Evolutionary conservation across 2,329 filamentous ascomycete species (phyloP).

Genomic region (Hansfordia pulvinata): DNA sequence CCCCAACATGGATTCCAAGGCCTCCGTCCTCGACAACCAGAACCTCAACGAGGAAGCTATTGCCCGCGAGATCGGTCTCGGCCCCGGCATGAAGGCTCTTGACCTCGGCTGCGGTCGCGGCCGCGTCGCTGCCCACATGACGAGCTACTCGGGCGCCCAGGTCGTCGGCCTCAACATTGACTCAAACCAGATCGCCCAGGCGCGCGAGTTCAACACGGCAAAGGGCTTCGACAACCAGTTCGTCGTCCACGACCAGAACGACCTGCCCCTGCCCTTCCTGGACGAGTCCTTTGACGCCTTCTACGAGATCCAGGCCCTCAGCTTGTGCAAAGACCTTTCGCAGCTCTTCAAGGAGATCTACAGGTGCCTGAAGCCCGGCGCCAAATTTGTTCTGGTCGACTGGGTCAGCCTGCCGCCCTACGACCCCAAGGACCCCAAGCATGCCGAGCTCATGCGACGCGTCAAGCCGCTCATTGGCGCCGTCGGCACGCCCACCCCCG

Average conservation of each 20-base stretch:
- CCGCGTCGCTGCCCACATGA: slow-evolving; percentile 38
- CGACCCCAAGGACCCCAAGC: slow-evolving; percentile 28
- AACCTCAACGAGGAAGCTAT: slow-evolving; percentile 37
- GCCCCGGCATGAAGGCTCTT: slow-evolving; percentile 29
- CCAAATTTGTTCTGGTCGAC: slow-evolving; percentile 34
- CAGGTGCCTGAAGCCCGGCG: slow-evolving; percentile 34
- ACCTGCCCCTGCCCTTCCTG: slow-evolving; percentile 33
- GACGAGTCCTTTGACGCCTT: slow-evolving; percentile 35
- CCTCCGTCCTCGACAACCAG: slow-evolving; percentile 35
- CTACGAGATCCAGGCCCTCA: slow-evolving; percentile 44
- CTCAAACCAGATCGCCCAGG: slow-evolving; percentile 28
- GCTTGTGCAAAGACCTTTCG: slow-evolving; percentile 32
- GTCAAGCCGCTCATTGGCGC: slow-evolving; percentile 41
- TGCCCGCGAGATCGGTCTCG: slow-evolving; percentile 29
- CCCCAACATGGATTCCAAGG: slow-evolving; percentile 35
- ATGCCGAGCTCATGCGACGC: slow-evolving; percentile 35
- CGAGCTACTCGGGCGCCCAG: slow-evolving; percentile 28
- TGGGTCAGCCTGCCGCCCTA: slow-evolving; percentile 38
- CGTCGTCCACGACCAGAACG: slow-evolving; percentile 35
- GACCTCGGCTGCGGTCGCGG: slow-evolving; percentile 39
- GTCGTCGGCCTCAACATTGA: slow-evolving; percentile 41
- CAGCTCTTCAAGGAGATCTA: slow-evolving; percentile 32
- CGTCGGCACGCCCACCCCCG: slow-evolving; percentile 37
- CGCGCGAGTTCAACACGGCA: slow-evolving; percentile 15
- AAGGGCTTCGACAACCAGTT: slow-evolving; percentile 27